Conservation (phyloP, 2,329 filamentous ascomycete genomes). For the Arthrobotrys conoides region DNA sequence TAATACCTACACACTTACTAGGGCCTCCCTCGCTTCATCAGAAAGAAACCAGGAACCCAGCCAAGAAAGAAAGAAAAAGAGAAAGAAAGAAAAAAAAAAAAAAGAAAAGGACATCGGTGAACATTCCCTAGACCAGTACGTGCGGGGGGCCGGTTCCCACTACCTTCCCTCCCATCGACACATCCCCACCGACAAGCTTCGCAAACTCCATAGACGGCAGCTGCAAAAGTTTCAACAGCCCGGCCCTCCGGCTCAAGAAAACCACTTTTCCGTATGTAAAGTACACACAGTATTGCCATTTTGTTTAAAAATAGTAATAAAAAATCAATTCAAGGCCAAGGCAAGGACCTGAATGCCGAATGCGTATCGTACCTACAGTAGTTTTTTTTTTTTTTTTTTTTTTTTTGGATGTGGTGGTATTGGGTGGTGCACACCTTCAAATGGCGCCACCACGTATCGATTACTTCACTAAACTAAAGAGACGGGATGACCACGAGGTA, state of each 20-base stretch:
- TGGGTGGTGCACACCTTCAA: background rate
- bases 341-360: conserved; percentile 20
- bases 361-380: conserved; percentile 5
- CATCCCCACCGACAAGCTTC: conserved; percentile 9
- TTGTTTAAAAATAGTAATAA: conserved; percentile 47
- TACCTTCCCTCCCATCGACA: background rate
- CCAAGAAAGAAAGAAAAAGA: conserved; percentile 9
- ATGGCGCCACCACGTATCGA: conserved; percentile 17
- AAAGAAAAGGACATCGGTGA: too few relatives aligned
- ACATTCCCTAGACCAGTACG: too few relatives aligned
- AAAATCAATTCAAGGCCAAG: background rate
- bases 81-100: background rate
- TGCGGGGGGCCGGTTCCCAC: conserved; percentile 17
- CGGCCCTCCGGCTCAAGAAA: background rate
- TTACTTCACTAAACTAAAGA: background rate
- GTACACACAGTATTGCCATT: background rate
- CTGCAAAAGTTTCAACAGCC: conserved; percentile 34
- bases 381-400: too few relatives aligned
- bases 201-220: conserved; percentile 37
- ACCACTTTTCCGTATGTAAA: background rate
- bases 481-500: conserved; percentile 23
- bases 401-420: too few relatives aligned
- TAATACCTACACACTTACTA: background rate
- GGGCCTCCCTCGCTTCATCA: background rate
- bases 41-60: background rate